These are phyloP conservation scores for Epicoccum sorghinum DNA, from an alignment of 2,329 filamentous ascomycete genomes.

Conservation along the genomic window DNA sequence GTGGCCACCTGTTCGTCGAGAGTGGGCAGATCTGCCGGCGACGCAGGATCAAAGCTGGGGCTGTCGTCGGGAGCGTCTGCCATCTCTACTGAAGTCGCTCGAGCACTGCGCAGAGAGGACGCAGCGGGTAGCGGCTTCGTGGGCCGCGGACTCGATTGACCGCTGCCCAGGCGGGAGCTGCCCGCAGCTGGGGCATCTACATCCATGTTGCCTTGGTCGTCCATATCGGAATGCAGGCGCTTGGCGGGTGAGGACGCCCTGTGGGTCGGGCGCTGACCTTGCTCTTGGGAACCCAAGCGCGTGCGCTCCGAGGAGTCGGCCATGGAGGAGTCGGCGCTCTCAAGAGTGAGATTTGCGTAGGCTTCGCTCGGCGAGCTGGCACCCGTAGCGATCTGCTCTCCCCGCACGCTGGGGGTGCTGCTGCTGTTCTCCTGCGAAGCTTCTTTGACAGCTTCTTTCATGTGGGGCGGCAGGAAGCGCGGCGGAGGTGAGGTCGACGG, in stretches of 20 bases:
- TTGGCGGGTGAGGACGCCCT: slow-evolving; percentile 62
- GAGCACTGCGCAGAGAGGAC: slow-evolving; percentile 33
- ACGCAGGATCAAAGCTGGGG: slow-evolving; percentile 28
- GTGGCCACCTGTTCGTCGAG: slow-evolving; percentile 74
- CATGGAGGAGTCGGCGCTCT: slow-evolving; percentile 49
- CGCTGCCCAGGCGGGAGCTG: slow-evolving; percentile 28
- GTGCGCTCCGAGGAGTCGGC: slow-evolving; percentile 32
- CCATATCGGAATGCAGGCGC: slow-evolving; percentile 61
- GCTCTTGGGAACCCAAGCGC: slow-evolving; percentile 18
- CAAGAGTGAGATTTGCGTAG: slow-evolving; percentile 59
- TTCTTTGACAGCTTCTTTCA: slow-evolving; percentile 59
- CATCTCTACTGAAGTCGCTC: slow-evolving; percentile 54
- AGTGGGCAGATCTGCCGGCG: slow-evolving; percentile 30
- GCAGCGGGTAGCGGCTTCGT: slow-evolving; percentile 33
- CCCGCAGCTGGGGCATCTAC: slow-evolving; percentile 30
- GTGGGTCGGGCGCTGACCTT: slow-evolving; percentile 30
- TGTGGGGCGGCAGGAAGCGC: slow-evolving; percentile 62
- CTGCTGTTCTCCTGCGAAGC: slow-evolving; percentile 32
- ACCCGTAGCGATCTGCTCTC: slow-evolving; percentile 47
- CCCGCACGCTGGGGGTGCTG: slow-evolving; percentile 29
- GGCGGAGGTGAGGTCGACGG: slow-evolving; percentile 47
- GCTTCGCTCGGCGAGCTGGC: slow-evolving; percentile 59
- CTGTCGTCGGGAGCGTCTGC: slow-evolving; percentile 42
- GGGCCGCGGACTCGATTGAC: slow-evolving; percentile 32
- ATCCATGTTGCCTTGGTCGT: slow-evolving; percentile 49